phyloP scores from a whole-genome alignment of 2,329 filamentous ascomycete genomes.

The Akanthomyces lecanii region DNA sequence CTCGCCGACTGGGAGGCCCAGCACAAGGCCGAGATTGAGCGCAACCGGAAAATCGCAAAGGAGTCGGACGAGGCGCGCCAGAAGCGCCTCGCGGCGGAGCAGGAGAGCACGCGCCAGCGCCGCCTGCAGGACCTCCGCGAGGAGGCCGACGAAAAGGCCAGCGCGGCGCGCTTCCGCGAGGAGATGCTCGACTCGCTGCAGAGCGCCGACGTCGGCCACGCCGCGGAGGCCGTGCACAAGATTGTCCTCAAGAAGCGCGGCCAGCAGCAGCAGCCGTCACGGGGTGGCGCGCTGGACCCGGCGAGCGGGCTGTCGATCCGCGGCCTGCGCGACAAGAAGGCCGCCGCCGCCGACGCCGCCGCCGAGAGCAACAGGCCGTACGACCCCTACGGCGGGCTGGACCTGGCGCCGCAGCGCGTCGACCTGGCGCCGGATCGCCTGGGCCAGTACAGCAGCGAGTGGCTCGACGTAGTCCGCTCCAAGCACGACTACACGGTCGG shows the following conservation, averaged over 20 bases:
- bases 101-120: conserved; percentile 57
- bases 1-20: conserved; percentile 63
- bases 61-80: conserved; percentile 52
- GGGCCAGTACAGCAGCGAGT: conserved; percentile 69
- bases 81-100: conserved; percentile 58
- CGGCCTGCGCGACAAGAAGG: conserved; percentile 66
- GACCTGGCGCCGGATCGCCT: conserved; percentile 46
- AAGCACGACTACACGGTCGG: conserved; percentile 67
- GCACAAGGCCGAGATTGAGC: conserved; percentile 65
- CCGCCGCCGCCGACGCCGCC: conserved; percentile 31
- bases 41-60: conserved; percentile 51
- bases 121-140: conserved; percentile 61
- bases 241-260: conserved; percentile 71
- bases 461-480: conserved; percentile 62
- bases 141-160: conserved; percentile 65
- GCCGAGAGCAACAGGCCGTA: conserved; percentile 65
- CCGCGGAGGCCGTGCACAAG: conserved; percentile 54
- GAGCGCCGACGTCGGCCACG: conserved; percentile 54
- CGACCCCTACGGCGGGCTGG: conserved; percentile 79
- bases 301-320: conserved; percentile 59
- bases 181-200: conserved; percentile 69
- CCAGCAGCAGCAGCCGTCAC: conserved; percentile 38
- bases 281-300: conserved; percentile 30
- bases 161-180: conserved; percentile 58
- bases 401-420: conserved; percentile 66